A percentile compares a stretch with the other conserved stretches of the same genome.
Conservation (phyloP, 129 eudicot species). For the Dittrichia graveolens region DNA sequence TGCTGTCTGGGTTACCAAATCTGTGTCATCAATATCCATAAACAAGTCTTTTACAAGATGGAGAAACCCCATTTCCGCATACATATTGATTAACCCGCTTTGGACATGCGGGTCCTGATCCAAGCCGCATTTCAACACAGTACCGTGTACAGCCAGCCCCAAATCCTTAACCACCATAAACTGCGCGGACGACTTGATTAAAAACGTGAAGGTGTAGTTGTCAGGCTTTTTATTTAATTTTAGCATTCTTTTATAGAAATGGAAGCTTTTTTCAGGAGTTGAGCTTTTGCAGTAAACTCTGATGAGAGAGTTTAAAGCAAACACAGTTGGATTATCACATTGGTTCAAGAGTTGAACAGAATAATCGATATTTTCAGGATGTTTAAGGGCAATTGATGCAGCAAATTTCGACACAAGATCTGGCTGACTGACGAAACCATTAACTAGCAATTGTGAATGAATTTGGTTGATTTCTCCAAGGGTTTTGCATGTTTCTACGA, state of each 20-base stretch:
- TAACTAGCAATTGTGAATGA: constrained; percentile 41
- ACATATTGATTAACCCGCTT: constrained; percentile 42
- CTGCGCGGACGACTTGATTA: constrained; percentile 37
- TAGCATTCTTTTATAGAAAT: constrained; percentile 25
- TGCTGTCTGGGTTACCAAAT: constrained; percentile 43
- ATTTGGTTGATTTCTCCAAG: constrained; percentile 42
- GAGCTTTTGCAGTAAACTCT: constrained; percentile 39
- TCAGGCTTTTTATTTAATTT: constrained; percentile 30
- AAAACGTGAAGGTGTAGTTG: constrained; percentile 45
- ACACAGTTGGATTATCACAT: constrained; percentile 34
- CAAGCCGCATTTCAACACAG: constrained; percentile 36
- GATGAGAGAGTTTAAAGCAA: constrained; percentile 42
- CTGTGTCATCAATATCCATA: constrained; percentile 21
- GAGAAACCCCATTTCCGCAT: constrained; percentile 37
- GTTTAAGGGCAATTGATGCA: constrained; percentile 48
- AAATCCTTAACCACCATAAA: constrained; percentile 8
- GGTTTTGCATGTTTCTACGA: constrained; percentile 36
- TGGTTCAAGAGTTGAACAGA: constrained; percentile 36
- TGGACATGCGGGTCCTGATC: constrained; percentile 40
- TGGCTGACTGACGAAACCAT: constrained; percentile 30
- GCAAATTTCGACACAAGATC: constrained; percentile 37
- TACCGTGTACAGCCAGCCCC: constrained; percentile 34
- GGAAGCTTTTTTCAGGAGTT: constrained; percentile 37
- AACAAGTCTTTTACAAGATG: constrained; percentile 25
- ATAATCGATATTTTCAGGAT: constrained; percentile 33